Evolutionary conservation across 345 rosid genomes (phyloP).

Genomic region (Rhizophora mangle): DNA sequence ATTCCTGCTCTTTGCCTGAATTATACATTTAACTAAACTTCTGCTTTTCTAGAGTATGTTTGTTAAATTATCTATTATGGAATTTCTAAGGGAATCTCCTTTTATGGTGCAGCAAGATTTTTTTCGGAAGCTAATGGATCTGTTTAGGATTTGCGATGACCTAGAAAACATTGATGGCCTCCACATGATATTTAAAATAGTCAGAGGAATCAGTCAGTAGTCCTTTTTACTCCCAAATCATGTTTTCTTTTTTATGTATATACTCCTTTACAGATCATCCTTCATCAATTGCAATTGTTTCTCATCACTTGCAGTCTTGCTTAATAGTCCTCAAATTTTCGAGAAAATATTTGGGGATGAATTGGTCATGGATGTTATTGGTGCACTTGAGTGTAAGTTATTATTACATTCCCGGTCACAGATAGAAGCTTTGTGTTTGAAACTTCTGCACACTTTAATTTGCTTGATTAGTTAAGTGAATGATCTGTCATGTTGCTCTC

Average conservation of each 20-base stretch:
- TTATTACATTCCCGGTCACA: background rate
- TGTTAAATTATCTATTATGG: background rate
- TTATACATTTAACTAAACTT: background rate
- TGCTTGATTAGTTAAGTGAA: background rate
- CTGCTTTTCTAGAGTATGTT: background rate
- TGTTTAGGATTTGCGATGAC: constrained; percentile 72
- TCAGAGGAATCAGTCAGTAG: constrained; percentile 77
- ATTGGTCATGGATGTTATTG: constrained; percentile 77
- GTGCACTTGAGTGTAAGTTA: constrained; percentile 89
- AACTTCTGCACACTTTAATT: background rate
- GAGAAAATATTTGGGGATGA: constrained; percentile 82
- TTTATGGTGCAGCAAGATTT: constrained; percentile 61
- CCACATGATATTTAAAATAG: constrained; percentile 76
- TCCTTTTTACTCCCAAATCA: constrained; percentile 14
- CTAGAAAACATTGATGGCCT: constrained; percentile 59
- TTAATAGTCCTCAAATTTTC: constrained; percentile 73
- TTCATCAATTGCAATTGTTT: constrained; percentile 14
- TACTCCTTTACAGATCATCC: constrained; percentile 13
- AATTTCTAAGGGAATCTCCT: constrained; percentile 20
- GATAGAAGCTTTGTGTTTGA: background rate
- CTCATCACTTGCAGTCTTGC: constrained; percentile 56
- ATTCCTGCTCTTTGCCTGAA: background rate
- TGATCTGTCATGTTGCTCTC: constrained; percentile 9
- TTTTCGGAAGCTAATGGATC: constrained; percentile 69
- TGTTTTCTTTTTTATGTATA: constrained; percentile 8